A percentile compares a stretch with the other conserved stretches of the same genome.
phyloP scores from a whole-genome alignment of 1,284 basidiomycete genomes.

The Sanghuangporus sanghuang region DNA sequence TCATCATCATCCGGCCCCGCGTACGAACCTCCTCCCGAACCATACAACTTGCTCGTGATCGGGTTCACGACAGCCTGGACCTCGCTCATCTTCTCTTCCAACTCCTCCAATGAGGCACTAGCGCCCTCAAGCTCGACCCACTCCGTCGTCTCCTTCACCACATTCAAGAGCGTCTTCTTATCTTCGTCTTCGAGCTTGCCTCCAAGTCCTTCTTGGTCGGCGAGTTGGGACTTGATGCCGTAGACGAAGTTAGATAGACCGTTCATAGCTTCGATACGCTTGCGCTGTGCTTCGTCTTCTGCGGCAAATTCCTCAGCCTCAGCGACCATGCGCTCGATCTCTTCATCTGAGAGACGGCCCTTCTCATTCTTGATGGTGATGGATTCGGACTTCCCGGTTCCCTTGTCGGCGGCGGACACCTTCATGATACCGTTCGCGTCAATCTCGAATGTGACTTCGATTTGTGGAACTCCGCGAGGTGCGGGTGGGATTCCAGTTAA shows the following conservation, averaged over 20 bases:
- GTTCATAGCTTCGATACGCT: conserved; percentile 86
- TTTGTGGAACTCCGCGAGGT: conserved; percentile 92
- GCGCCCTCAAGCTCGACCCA: conserved; percentile 87
- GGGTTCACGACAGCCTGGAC: conserved; percentile 69
- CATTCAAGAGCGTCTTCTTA: conserved; percentile 81
- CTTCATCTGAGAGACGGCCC: conserved; percentile 80
- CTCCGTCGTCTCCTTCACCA: conserved; percentile 85
- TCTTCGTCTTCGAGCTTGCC: conserved; percentile 85
- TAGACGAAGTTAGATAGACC: conserved; percentile 73
- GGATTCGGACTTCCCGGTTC: conserved; percentile 85
- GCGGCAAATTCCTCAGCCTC: conserved; percentile 90
- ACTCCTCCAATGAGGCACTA: conserved; percentile 76
- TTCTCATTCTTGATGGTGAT: conserved; percentile 88
- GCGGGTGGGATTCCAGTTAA: conserved; percentile 90
- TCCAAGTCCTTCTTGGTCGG: conserved; percentile 85
- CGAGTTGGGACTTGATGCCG: conserved; percentile 82
- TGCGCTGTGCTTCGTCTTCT: conserved; percentile 83
- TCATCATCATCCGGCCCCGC: conserved; percentile 35
- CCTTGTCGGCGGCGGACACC: conserved; percentile 86
- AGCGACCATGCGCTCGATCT: conserved; percentile 88
- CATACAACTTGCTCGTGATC: conserved; percentile 80
- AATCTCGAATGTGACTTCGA: conserved; percentile 93
- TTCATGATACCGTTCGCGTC: conserved; percentile 93
- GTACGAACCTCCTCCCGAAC: conserved; percentile 24
- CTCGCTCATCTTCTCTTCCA: conserved; percentile 86